Percentiles rank a stretch among this genome's conserved stretches.
These are phyloP conservation scores for Trichoderma sp. DNA, from an alignment of 2,329 filamentous ascomycete species.

Conservation along the genomic window DNA sequence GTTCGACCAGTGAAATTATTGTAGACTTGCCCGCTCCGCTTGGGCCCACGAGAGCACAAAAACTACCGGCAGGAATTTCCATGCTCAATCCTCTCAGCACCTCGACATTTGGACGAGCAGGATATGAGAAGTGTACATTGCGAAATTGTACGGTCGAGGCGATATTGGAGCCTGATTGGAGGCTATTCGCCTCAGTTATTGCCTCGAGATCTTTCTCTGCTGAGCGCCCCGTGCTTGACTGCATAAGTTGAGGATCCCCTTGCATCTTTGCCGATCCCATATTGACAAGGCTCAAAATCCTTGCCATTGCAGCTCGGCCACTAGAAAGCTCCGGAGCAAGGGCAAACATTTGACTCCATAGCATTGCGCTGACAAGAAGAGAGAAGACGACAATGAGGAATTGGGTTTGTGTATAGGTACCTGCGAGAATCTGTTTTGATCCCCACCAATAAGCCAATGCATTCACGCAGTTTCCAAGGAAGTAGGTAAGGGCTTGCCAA, in stretches of 20 bases:
- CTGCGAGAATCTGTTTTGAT: conserved; percentile 58
- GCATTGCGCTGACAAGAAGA: conserved; percentile 61
- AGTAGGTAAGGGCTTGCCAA: conserved; percentile 51
- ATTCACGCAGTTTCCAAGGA: conserved; percentile 58
- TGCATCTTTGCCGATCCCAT: conserved; percentile 5
- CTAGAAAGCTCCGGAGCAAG: conserved; percentile 64
- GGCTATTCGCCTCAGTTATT: background rate
- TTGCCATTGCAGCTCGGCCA: conserved; percentile 53
- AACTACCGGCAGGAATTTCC: conserved; percentile 39
- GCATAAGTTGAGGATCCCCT: background rate
- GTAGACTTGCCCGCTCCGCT: conserved; percentile 50
- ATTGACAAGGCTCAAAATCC: conserved; percentile 43
- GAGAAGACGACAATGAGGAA: conserved; percentile 66
- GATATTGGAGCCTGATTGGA: conserved; percentile 32
- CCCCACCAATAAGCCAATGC: conserved; percentile 70
- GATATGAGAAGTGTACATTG: conserved; percentile 22
- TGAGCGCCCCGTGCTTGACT: too few relatives aligned
- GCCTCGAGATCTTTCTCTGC: background rate
- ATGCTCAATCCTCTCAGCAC: conserved; percentile 31
- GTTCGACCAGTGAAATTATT: conserved; percentile 49
- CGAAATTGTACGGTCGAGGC: conserved; percentile 50
- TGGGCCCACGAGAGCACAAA: conserved; percentile 46
- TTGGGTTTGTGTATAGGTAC: conserved; percentile 55
- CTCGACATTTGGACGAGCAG: background rate
- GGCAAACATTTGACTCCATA: conserved; percentile 65